Evolutionary conservation across 441 rosid species (phyloP).

Genomic region (Theobroma grandiflorum): DNA sequence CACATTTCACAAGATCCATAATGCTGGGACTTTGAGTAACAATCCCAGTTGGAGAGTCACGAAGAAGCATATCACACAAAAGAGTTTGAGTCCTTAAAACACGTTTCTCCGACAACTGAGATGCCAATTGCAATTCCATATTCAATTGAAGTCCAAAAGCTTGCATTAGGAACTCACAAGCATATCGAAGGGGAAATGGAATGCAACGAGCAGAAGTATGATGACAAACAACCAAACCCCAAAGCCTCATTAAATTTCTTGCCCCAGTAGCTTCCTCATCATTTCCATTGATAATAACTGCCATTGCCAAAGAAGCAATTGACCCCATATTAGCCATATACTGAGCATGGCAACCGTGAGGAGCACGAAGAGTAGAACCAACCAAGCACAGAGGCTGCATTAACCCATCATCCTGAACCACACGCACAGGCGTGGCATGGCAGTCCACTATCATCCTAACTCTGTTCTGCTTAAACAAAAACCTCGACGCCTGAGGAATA

Average conservation of each 20-base stretch:
- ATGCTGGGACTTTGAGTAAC: conserved; percentile 94
- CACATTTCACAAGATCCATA: conserved; percentile 92
- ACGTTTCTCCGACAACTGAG: conserved; percentile 84
- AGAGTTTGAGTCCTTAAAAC: conserved; percentile 92
- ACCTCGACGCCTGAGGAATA: conserved; percentile 95
- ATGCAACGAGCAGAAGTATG: conserved; percentile 92
- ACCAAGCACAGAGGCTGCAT: conserved; percentile 91
- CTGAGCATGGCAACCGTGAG: conserved; percentile 97
- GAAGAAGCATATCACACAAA: conserved; percentile 95
- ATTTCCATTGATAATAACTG: conserved; percentile 84
- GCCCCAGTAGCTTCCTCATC: conserved; percentile 77
- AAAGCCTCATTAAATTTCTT: conserved; percentile 75
- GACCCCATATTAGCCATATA: conserved; percentile 98
- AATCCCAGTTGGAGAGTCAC: conserved; percentile 91
- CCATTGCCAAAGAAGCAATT: conserved; percentile 87
- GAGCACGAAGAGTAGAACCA: conserved; percentile 95
- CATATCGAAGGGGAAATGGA: conserved; percentile 91
- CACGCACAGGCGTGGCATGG: conserved; percentile 61
- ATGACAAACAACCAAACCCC: conserved; percentile 99
- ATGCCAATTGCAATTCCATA: conserved; percentile 94
- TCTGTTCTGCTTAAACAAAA: conserved; percentile 92
- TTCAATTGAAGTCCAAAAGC: conserved; percentile 95
- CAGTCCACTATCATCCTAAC: conserved; percentile 97
- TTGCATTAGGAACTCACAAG: conserved; percentile 97
- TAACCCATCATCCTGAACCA: conserved; percentile 78